These are phyloP conservation scores for Pecoramyces ruminantium DNA, from an alignment of 192 early-diverging fungal genomes.

Conservation along the genomic window DNA sequence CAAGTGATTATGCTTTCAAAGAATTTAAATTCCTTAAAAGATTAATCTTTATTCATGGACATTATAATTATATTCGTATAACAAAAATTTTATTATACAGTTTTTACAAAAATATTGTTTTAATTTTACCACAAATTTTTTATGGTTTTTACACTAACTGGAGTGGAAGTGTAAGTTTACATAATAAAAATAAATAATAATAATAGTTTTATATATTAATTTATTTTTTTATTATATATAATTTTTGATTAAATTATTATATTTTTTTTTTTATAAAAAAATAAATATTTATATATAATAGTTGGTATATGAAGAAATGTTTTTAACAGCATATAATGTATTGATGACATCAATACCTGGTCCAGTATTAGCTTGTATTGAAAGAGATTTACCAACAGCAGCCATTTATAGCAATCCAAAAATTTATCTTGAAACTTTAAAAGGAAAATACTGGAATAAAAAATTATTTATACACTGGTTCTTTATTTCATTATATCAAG, in stretches of 20 bases:
- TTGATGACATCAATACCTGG: neutral
- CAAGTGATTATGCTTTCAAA: conserved; percentile 29
- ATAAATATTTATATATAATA: neutral
- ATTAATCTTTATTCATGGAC: conserved; percentile 30
- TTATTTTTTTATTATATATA: too few relatives aligned
- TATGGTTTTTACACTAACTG: neutral
- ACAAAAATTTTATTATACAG: neutral
- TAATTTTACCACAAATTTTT: neutral
- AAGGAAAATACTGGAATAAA: neutral
- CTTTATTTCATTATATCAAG: neutral
- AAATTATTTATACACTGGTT: neutral
- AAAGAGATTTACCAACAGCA: neutral
- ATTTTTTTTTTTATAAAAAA: too few relatives aligned
- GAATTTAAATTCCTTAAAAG: conserved; percentile 33
- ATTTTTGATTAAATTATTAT: too few relatives aligned
- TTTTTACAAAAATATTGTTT: neutral
- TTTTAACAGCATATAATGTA: neutral
- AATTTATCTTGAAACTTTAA: neutral
- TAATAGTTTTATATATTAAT: too few relatives aligned
- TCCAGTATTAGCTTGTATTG: neutral
- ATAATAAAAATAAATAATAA: neutral
- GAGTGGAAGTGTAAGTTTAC: neutral
- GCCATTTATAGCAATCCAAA: neutral
- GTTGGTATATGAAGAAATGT: neutral
- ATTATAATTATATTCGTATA: conserved; percentile 20